Base-by-base conservation (phyloP, 495 filamentous ascomycete genomes). In the Penicillium antarcticum region DNA sequence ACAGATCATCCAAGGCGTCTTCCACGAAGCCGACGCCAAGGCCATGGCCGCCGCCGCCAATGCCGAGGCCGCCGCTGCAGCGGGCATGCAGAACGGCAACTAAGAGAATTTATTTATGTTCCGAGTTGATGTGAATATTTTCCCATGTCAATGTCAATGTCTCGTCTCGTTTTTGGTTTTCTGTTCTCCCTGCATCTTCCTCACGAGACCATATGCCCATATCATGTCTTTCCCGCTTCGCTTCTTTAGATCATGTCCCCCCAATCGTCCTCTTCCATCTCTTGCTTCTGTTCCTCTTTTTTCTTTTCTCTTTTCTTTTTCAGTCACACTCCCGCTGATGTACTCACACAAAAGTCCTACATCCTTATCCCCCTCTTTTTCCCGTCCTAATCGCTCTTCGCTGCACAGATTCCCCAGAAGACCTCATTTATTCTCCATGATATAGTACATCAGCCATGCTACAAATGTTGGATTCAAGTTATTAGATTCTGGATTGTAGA, bases 11-110 rank as follows among this genome's bases (percentile, higher is more conserved):
- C 83, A 91, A 62, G 79, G 75, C 23, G 91, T 92, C 32, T 80
- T 92, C 58, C 82, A 89, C 53, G 85, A 91, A 67, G 92, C 92
- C 13, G 88, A 95, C 39, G 72, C 71, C 41, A 79, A 84, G 63
- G 75, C 73, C 18, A 52, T 76, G 57, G 48, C 45, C 10, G 71
- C 70, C 21, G 68, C 69, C 29, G 66, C 66, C 33, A 69, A 70
- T 41, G 67, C 69, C 2, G 68, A 71, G 57, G 69, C 70, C 37
- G 67, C 64, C 29, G 65, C 65, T 32, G 66, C 66, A 14, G 63
- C 65, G 34, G 69, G 56, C 45, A 57, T 70, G 51, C 68, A 70
- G 49, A 73, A 73, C 34, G 68, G 68, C 55, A 66, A 61, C 55
- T 60, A 69, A 70, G 66, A 69, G 55, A 61, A 29, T 8, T 52